Evolutionary conservation across 2,329 filamentous ascomycete genomes (phyloP), one percentile per base, ranked within the genome.

Genomic region (Dactylella cylindrospora): DNA sequence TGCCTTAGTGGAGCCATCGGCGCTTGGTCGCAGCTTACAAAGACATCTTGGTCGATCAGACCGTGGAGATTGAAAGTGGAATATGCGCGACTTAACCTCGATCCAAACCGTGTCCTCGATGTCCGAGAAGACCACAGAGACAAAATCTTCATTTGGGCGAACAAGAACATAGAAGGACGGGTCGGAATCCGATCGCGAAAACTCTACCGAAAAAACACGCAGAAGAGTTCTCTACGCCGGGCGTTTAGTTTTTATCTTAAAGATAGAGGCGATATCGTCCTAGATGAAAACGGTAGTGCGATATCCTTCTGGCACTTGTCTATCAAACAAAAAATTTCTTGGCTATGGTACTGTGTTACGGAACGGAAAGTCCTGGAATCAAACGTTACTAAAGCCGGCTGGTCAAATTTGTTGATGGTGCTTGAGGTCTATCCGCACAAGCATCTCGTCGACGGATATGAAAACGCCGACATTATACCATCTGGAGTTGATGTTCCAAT

Each of bases 381-480:
- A 13, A 12, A n/a, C 2, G 40, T 51, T 5, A 20, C 53, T 2
- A 60, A 50, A 26, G 53, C 53, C 17, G 53, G 53, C 9, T 60
- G 53, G 53, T 29, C 39, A 8, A 60, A 60, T 29, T n/a, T 51
- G 5, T 15, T 60, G 2, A 28, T 25, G 2, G 17, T 23, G 6
- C n/a, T 60, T 19, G 31, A 10, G 6, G 31, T 60, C 10, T 2
- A 5, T 9, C 15, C 38, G 1, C 15, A 31, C 7, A n/a, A 32
- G 4, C 13, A 10, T 29, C 12, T 51, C 2, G 13, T 60, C 12
- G n/a, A 22, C 3, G 17, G 12, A 6, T 45, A 44, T 20, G 53
- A 50, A 7, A 35, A 45, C 29, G 53, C 53, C 9, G 53, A 60
- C 22, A 46, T 39, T n/a, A 60, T 60, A 22, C 53, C 53, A 9